Evolutionary conservation across 108 stramenopile species (phyloP).

Genomic region (Cyclotella baltica): DNA sequence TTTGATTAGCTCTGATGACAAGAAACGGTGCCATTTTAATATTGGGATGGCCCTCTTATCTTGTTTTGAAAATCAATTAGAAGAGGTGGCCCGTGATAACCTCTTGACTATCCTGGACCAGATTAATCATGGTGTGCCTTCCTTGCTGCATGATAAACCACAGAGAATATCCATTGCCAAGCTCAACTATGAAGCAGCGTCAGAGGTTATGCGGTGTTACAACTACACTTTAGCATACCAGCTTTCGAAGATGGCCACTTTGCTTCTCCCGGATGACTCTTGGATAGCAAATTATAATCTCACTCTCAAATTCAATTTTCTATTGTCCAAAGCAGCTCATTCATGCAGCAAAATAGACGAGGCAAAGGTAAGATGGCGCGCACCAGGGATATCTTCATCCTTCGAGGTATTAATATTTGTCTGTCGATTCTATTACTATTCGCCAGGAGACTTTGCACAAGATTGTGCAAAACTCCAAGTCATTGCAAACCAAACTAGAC

Average conservation of each 20-base stretch:
- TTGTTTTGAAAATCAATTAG: neutral
- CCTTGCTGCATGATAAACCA: neutral
- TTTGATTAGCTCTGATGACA: neutral
- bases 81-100: neutral
- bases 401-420: neutral
- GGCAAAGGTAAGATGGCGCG: neutral
- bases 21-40: slow-evolving; percentile 20
- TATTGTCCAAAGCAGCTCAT: slow-evolving; percentile 6
- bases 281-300: slow-evolving; percentile 32
- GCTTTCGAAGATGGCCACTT: slow-evolving; percentile 16
- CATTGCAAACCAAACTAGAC: slow-evolving; percentile 27
- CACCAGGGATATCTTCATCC: neutral
- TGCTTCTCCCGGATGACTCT: slow-evolving; percentile 14
- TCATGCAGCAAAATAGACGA: slow-evolving; percentile 17
- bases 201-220: slow-evolving; percentile 26
- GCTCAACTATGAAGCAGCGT: slow-evolving; percentile 38
- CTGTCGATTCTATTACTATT: neutral
- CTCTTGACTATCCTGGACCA: neutral
- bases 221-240: slow-evolving; percentile 35
- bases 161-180: slow-evolving; percentile 5
- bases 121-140: slow-evolving; percentile 10
- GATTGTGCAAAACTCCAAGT: neutral
- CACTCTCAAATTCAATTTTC: slow-evolving; percentile 1
- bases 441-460: neutral
- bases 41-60: slow-evolving; percentile 15